Base-by-base conservation (phyloP, 495 filamentous ascomycete genomes). In the Bathelium albidoporum region DNA sequence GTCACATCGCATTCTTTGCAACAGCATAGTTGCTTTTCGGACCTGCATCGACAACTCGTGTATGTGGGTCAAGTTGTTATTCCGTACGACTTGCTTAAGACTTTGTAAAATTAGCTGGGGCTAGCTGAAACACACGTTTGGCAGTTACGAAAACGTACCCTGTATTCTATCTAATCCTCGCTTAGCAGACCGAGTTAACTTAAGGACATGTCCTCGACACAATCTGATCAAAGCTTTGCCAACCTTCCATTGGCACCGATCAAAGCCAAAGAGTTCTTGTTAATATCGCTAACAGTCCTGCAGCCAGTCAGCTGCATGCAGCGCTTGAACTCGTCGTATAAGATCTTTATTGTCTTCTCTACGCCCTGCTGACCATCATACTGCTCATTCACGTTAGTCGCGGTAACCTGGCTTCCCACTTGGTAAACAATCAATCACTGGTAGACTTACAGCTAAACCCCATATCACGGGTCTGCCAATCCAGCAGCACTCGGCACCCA, bases 301-400 rank as follows among this genome's bases (percentile, higher is more conserved):
- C 76, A 79, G 0, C 82, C 80, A 0, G 78, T 74, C 58, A 83
- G 68, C 65, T 77, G 75, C 79, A 83, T 82, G 59, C 78, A 78
- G 18, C 77, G 70, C 65, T 76, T 81, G 68, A 83, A 79, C 58
- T 83, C 80, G 1, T 76, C 70, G 60, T 77, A 76, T 39, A 62
- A 32, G 7, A 62, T 62, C 16, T 62, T 22, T 9, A 62, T 32
- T 20, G 18, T 36, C 29, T 67, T 39, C 36, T 70, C 67, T 10
- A 71, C 69, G 20, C 69, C 69, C 22, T 68, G 26, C 49, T 70
- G 64, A 31, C 69, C 69, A 41, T 66, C 53, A 49, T 71, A 67
- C 67, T 76, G 44, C 22, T 32, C 14, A 29, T 11, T 7, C 4
- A 16, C 4, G 31, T 32, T 18, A 16, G 41, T 60, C 59, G 58